Conservation (phyloP, 129 eudicot genomes). For the Heracleum sosnowskyi region DNA sequence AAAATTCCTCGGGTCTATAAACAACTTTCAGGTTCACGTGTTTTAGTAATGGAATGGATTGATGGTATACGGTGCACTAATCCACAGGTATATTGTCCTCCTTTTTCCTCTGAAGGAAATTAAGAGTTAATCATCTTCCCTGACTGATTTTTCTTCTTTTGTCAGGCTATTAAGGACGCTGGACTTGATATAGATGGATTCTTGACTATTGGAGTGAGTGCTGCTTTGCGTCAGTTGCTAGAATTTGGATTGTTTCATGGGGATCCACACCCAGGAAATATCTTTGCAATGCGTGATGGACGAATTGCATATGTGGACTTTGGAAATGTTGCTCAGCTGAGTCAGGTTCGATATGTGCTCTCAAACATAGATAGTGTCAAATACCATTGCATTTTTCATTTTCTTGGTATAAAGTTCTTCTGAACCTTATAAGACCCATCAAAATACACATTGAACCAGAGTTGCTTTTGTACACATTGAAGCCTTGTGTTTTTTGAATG, state of each 20-base stretch:
- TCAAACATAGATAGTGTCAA: not conserved
- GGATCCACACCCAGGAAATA: constrained; percentile 99
- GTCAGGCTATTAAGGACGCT: constrained; percentile 83
- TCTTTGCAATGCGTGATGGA: constrained; percentile 99
- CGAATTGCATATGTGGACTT: constrained; percentile 97
- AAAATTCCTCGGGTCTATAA: constrained; percentile 88
- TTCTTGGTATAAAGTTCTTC: not conserved
- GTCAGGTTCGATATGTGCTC: constrained; percentile 56
- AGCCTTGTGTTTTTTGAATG: not conserved
- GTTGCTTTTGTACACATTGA: not conserved
- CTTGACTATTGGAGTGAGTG: constrained; percentile 97
- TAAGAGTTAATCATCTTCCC: not conserved
- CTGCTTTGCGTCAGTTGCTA: constrained; percentile 86
- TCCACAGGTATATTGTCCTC: constrained; percentile 59
- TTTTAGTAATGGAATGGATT: constrained; percentile 98
- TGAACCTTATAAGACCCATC: not conserved
- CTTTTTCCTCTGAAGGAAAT: not conserved
- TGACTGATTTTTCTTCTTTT: constrained; percentile 12
- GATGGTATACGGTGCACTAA: constrained; percentile 98
- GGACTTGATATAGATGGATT: constrained; percentile 85
- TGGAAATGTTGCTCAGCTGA: constrained; percentile 95
- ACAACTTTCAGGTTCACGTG: constrained; percentile 89
- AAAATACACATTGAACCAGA: not conserved
- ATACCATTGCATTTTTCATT: not conserved
- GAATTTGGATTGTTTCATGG: constrained; percentile 98